Conservation (phyloP, 768 basidiomycete species). For the Lactarius vividus region DNA sequence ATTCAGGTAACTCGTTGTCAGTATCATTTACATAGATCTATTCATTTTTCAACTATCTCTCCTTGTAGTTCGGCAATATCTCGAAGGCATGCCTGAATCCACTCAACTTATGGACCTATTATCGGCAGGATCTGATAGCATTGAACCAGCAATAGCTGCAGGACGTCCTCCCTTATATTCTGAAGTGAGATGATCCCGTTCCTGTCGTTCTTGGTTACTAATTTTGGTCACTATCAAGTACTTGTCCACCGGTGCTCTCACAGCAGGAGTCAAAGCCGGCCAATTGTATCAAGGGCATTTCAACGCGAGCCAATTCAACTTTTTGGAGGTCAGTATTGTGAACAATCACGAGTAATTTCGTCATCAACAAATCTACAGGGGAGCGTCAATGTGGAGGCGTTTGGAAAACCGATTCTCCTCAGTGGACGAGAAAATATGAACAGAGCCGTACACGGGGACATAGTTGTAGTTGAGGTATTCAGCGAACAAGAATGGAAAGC, state of each 20-base stretch:
- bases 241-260: conserved; percentile 62
- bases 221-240: conserved; percentile 51
- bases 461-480: conserved; percentile 89
- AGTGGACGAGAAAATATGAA: conserved; percentile 94
- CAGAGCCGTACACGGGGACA: conserved; percentile 88
- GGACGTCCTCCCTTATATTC: conserved; percentile 60
- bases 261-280: conserved; percentile 83
- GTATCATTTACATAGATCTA: background rate
- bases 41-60: background rate
- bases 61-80: conserved; percentile 67
- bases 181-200: conserved; percentile 48
- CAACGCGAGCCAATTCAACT: conserved; percentile 94
- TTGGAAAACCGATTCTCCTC: conserved; percentile 76
- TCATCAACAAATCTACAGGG: conserved; percentile 47
- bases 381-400: conserved; percentile 69
- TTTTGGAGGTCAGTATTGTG: conserved; percentile 70
- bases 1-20: conserved; percentile 51
- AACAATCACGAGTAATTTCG: background rate
- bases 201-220: background rate
- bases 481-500: conserved; percentile 89
- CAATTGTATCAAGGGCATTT: conserved; percentile 90
- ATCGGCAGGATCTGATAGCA: conserved; percentile 61
- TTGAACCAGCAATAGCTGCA: conserved; percentile 59
- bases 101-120: conserved; percentile 77
- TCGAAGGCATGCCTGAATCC: conserved; percentile 67